phyloP scores from a whole-genome alignment of 495 filamentous ascomycete genomes.

The Trichoderma reesei region DNA sequence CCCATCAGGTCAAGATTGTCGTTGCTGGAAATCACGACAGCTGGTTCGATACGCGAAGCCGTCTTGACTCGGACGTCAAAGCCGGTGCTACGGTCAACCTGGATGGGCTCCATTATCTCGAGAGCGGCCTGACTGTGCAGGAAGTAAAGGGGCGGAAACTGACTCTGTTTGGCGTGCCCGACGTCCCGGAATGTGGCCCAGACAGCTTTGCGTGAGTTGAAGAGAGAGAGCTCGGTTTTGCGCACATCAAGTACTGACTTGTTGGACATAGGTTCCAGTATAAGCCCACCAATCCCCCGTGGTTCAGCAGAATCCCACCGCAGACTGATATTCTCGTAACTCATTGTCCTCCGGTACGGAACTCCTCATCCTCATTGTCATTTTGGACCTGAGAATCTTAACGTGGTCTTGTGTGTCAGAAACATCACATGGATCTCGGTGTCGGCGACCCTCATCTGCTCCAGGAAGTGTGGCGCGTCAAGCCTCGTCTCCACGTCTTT shows the following conservation, averaged over 20 bases:
- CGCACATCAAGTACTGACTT: slow-evolving; percentile 9
- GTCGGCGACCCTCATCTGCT: slow-evolving; percentile 70
- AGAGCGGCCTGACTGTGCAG: slow-evolving; percentile 36
- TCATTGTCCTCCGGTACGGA: slow-evolving; percentile 49
- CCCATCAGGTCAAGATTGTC: slow-evolving; percentile 69
- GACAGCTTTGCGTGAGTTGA: slow-evolving; percentile 46
- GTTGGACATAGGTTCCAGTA: slow-evolving; percentile 37
- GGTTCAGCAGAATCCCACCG: slow-evolving; percentile 48
- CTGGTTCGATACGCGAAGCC: slow-evolving; percentile 55
- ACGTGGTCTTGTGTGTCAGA: slow-evolving; percentile 22
- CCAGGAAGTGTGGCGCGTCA: slow-evolving; percentile 66
- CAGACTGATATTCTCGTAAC: slow-evolving; percentile 80
- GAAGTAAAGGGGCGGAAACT: slow-evolving; percentile 40
- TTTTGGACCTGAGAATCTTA: neutral
- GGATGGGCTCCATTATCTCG: slow-evolving; percentile 40
- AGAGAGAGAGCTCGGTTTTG: neutral
- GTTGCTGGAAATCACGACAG: slow-evolving; percentile 87
- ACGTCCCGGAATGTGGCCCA: slow-evolving; percentile 40
- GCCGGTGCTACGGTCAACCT: slow-evolving; percentile 30
- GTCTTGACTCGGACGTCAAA: slow-evolving; percentile 29
- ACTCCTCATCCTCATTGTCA: neutral
- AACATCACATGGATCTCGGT: slow-evolving; percentile 66
- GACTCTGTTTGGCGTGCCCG: slow-evolving; percentile 45
- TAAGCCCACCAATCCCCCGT: slow-evolving; percentile 28
- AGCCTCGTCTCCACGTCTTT: slow-evolving; percentile 75